Evolutionary conservation across 23 red algal species (phyloP), one percentile per base, ranked within the genome.

Genomic region (Gracilaria gracilis): DNA sequence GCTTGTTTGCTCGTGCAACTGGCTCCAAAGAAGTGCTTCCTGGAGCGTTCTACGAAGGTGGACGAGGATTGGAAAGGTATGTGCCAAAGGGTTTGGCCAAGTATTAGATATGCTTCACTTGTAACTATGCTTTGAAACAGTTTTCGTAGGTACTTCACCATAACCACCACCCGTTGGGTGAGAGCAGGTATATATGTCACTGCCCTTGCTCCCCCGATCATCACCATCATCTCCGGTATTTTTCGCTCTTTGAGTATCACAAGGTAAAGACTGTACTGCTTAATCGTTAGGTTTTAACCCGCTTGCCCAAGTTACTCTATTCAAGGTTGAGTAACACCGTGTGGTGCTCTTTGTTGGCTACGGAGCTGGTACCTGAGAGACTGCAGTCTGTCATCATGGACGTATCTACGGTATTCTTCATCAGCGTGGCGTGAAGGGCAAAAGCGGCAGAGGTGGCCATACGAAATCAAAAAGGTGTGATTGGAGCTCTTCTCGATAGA

Each of bases 31-130:
- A 85, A 24, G 39, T 79, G 25, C 47, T 74, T 39, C 55, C 76
- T 9, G 39, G 39, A 14, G 0, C 57, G 67, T 79, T 93, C 54
- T 89, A 89, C 38, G 85, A 78, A 57, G 85, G 85, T 37, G 85
- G 62, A 9, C 62, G 71, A 59, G 53, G 50, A 51, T 24, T 80
- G 20, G 54, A 55, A 1, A 39, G 85, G 23, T 89, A 39, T 50
- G 39, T 89, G 29, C 85, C 85, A 35, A 40, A 73, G 34, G 67
- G 67, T 5, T 21, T 17, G 67, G 67, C 67, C 1, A 24, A 37
- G 33, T 73, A 73, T n/a, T 62, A 62, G 59, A 55, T 24, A 24
- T 31, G 59, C 59, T 62, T 62, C 24, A 31, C 5, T 55, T 62
- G 59, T 62, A 29, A 62, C 27, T 29, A 29, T 62, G 59, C 59